Conservation (phyloP, 305 asterid species). For the Solanum chacoense region DNA sequence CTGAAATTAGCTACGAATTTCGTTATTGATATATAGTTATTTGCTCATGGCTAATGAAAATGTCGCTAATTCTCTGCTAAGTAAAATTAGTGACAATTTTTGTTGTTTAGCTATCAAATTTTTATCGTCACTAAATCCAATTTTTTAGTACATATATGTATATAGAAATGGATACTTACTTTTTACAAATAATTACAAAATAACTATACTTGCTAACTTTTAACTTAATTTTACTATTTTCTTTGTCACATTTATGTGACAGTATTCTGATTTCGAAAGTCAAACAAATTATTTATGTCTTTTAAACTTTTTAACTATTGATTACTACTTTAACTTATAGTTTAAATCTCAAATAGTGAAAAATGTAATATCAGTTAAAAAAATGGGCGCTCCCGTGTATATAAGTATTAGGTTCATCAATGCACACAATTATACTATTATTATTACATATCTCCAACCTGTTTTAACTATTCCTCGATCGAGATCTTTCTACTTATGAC, state of each 20-base stretch:
- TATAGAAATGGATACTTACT: neutral
- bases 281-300: neutral
- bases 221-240: neutral
- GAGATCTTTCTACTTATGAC: neutral
- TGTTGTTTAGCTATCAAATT: neutral
- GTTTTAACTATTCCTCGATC: neutral
- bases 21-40: fast-evolving
- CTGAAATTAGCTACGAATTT: neutral
- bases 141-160: neutral
- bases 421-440: neutral
- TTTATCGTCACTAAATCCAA: neutral
- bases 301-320: neutral
- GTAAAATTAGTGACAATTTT: neutral
- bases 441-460: neutral
- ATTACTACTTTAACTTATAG: neutral
- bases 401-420: neutral
- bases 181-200: neutral
- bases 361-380: neutral
- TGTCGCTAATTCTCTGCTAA: neutral
- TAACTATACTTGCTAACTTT: neutral
- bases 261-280: neutral
- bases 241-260: neutral
- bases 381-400: neutral
- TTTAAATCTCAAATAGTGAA: neutral
- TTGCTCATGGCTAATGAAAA: neutral